These are phyloP conservation scores for Ascochyta clinopodiicola DNA, from an alignment of 2,329 filamentous ascomycete species.

Conservation along the genomic window DNA sequence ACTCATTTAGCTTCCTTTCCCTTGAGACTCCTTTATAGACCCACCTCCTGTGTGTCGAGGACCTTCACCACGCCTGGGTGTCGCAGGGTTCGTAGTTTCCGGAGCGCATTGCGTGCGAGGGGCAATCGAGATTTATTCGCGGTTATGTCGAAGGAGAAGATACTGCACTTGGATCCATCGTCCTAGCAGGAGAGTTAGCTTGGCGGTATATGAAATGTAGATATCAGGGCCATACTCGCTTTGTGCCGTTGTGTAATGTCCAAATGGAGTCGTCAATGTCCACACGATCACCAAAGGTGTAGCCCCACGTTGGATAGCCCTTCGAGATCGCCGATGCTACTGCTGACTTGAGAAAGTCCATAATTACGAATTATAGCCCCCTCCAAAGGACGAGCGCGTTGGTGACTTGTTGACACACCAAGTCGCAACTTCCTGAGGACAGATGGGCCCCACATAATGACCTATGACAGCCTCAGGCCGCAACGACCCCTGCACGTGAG, in stretches of 20 bases:
- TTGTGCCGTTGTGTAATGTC: slow-evolving; percentile 94
- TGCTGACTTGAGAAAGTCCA: slow-evolving; percentile 98
- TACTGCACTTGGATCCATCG: slow-evolving; percentile 91
- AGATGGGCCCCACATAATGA: slow-evolving; percentile 25
- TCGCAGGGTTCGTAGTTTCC: slow-evolving; percentile 89
- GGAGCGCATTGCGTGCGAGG: slow-evolving; percentile 89
- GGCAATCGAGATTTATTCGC: slow-evolving; percentile 81
- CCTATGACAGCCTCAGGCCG: slow-evolving; percentile 4
- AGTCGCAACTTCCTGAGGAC: slow-evolving; percentile 20
- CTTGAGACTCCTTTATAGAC: background rate
- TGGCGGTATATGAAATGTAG: slow-evolving; percentile 6
- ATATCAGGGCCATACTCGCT: slow-evolving; percentile 66
- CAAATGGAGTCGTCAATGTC: slow-evolving; percentile 94
- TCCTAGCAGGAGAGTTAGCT: slow-evolving; percentile 65
- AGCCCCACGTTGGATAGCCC: slow-evolving; percentile 83
- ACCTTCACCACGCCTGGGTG: slow-evolving; percentile 96
- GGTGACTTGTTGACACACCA: slow-evolving; percentile 5
- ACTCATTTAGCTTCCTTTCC: slow-evolving; percentile 22
- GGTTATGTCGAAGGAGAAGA: slow-evolving; percentile 92
- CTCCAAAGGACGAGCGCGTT: slow-evolving; percentile 1
- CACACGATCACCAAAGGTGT: slow-evolving; percentile 89
- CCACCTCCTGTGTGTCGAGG: slow-evolving; percentile 89
- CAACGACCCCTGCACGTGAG: slow-evolving; percentile 19
- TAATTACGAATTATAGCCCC: slow-evolving; percentile 49
- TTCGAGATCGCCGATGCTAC: slow-evolving; percentile 97